Evolutionary conservation across 495 filamentous ascomycete species (phyloP), one percentile per base, ranked within the genome.

Genomic region (Penicillium argentinense): DNA sequence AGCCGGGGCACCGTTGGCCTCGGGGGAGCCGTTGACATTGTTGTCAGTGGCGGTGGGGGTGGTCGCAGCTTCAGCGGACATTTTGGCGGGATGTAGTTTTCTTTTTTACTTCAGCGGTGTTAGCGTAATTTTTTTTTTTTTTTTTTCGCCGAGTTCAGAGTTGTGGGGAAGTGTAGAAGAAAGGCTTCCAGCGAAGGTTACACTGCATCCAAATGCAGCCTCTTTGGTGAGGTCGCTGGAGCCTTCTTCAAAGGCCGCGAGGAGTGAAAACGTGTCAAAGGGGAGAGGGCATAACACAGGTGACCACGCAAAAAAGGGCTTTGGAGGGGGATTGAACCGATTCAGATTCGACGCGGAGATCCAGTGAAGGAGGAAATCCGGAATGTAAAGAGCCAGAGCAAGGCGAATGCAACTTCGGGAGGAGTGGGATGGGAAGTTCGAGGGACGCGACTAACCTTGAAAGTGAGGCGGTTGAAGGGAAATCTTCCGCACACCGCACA

Each of bases 41-140:
- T 51, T 62, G 42, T 74, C 71, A 53, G 57, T 60, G 59, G 59
- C 62, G 45, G 70, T 59, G 51, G 67, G 66, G 55, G 70, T 68
- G 51, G 73, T 67, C 41, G 71, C 51, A 53, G 56, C 61, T 49
- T 76, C 73, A 47, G 71, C 69, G 64, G 73, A 76, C 73, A 76
- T 76, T 46, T 69, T 71, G 60, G 39, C 36, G 34, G 47, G 45
- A 44, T 61, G 55, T 46, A 53, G 44, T 59, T 57, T 49, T 51
- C 58, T n/a, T 22, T 55, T 47, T 59, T 57, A 51, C 51, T 60
- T n/a, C 19, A 32, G 34, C 36, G 13, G 26, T 36, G 19, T 54
- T 49, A 60, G 53, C 53, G 51, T 34, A 24, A 25, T 34, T 34
- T 34, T 14, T 9, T 9, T 45, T 45, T 45, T n/a, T 45, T 18